Evolutionary conservation across 352 stramenopile genomes (phyloP), one percentile per base, ranked within the genome.

Genomic region (Peronospora farinosa): DNA sequence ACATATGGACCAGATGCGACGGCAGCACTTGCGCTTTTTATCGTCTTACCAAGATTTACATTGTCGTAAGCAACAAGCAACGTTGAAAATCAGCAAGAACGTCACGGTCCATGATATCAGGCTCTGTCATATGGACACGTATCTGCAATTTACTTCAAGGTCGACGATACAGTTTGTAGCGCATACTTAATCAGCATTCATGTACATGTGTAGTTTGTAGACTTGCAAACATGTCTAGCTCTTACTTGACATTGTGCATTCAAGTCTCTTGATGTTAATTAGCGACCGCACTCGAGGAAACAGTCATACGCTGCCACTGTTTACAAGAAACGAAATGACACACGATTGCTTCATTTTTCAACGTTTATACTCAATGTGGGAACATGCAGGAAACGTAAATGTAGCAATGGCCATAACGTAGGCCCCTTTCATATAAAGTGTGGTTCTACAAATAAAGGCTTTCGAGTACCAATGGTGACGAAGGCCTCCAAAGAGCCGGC

Each of bases 31-130:
- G n/a, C n/a, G n/a, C n/a, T n/a, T n/a, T n/a, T n/a, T n/a, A n/a
- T n/a, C n/a, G n/a, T 10, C 78, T 76, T 28, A 92, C 76, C 23
- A 23, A 87, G 51, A 92, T 79, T 36, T 89, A 84, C 0, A 89
- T 74, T 0, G 72, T 78, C n/a, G n/a, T n/a, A n/a, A n/a, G n/a
- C n/a, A n/a, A n/a, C n/a, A n/a, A n/a, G 70, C 42, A 89, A 41
- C 89, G 89, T 23, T 70, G 65, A 3, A 42, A 51, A 40, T 88
- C 78, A 0, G 28, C 11, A 2, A 92, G 54, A 19, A 89, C 61
- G 10, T 57, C 61, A 3, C 51, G 45, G 0, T 77, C 0, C 23
- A 76, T 89, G 30, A 89, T 76, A 51, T 84, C 69, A 23, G 27
- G 27, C 13, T 35, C 31, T n/a, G 27, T 56, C 6, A 32, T 4